Percentiles rank a stretch among this genome's conserved stretches.
Conservation (phyloP, 495 filamentous ascomycete genomes). For the Annulohypoxylon nitens region DNA sequence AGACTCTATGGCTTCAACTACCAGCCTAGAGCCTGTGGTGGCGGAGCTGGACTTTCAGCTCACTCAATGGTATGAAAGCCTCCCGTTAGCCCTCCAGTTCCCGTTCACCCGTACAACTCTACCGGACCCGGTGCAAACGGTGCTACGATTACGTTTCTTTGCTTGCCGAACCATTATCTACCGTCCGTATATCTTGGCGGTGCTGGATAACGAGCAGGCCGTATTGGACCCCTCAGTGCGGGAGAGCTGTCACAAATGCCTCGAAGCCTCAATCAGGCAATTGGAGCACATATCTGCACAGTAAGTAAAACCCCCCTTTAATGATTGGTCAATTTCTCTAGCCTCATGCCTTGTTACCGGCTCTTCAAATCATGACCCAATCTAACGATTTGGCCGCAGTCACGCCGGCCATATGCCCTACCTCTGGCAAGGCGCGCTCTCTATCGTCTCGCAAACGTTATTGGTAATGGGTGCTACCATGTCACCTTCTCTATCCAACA, state of each 20-base stretch:
- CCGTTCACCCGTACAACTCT: conserved; percentile 74
- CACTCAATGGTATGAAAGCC: conserved; percentile 84
- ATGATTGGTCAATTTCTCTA: conserved; percentile 45
- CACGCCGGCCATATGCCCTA: conserved; percentile 90
- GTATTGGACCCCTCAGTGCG: conserved; percentile 75
- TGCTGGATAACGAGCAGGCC: conserved; percentile 80
- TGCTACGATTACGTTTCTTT: conserved; percentile 81
- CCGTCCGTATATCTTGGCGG: conserved; percentile 83
- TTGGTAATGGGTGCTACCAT: conserved; percentile 87
- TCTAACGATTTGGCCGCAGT: conserved; percentile 66
- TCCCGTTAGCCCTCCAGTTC: conserved; percentile 80
- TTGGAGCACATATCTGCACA: conserved; percentile 83
- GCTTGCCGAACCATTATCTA: conserved; percentile 89
- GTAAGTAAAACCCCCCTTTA: conserved; percentile 58
- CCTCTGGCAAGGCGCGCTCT: conserved; percentile 85
- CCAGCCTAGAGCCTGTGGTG: conserved; percentile 78
- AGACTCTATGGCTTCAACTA: conserved; percentile 74
- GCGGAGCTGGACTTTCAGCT: conserved; percentile 85
- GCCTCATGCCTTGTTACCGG: conserved; percentile 40
- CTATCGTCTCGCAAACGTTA: conserved; percentile 82
- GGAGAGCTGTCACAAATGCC: conserved; percentile 81
- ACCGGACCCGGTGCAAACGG: conserved; percentile 81
- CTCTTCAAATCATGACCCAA: conserved; percentile 47
- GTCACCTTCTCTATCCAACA: conserved; percentile 76
- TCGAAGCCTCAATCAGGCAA: conserved; percentile 85